These are phyloP conservation scores for Solanum lignicaule DNA, from an alignment of 257 asterid genomes.

Conservation along the genomic window DNA sequence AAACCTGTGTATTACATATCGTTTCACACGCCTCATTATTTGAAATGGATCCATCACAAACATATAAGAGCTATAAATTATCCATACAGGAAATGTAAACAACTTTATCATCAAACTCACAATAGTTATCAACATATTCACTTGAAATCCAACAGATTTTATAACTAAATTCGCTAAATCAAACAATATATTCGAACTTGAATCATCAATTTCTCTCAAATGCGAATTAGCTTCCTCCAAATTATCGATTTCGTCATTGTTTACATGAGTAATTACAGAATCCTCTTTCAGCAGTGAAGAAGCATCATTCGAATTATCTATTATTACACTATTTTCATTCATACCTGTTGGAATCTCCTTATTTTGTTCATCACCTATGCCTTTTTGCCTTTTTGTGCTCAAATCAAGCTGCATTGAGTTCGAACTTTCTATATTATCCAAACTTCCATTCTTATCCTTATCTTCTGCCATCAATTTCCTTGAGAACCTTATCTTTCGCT, in stretches of 20 bases:
- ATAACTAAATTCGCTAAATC: constrained; percentile 32
- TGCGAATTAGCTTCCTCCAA: constrained; percentile 20
- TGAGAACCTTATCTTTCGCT: constrained; percentile 10
- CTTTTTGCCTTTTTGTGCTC: constrained; percentile 11
- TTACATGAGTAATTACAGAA: constrained; percentile 23
- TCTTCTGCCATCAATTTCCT: constrained; percentile 15
- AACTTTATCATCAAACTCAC: constrained; percentile 27
- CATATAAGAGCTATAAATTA: constrained; percentile 40
- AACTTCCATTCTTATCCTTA: constrained; percentile 1
- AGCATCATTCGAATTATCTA: neutral
- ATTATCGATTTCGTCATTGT: neutral
- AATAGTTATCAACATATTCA: constrained; percentile 30
- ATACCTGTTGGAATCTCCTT: constrained; percentile 2
- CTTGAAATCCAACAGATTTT: constrained; percentile 45
- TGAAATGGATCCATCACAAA: constrained; percentile 60
- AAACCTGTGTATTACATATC: constrained; percentile 15
- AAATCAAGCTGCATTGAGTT: constrained; percentile 7
- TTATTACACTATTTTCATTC: neutral
- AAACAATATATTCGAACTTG: constrained; percentile 28
- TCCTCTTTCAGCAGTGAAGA: neutral
- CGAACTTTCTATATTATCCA: neutral
- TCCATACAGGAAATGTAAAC: constrained; percentile 36
- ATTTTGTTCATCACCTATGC: constrained; percentile 5
- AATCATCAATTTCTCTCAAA: constrained; percentile 23
- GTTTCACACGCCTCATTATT: constrained; percentile 25